A percentile compares a stretch with the other conserved stretches of the same genome.
phyloP scores from a whole-genome alignment of 2,329 filamentous ascomycete genomes.

The Monosporascus cannonballus region DNA sequence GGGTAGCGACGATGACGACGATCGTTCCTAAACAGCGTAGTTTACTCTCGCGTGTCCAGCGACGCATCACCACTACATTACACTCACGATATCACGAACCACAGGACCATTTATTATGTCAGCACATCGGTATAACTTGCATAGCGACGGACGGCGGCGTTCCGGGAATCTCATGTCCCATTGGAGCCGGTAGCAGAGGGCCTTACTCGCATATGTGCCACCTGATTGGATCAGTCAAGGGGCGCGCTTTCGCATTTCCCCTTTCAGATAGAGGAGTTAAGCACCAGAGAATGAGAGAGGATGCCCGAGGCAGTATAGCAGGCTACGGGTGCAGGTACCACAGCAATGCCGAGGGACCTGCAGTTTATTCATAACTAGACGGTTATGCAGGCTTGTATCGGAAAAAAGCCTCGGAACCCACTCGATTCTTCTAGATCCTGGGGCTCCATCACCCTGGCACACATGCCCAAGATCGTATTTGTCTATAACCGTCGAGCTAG shows the following conservation, averaged over 20 bases:
- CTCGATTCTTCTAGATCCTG: background rate
- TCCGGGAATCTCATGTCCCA: constrained; percentile 10
- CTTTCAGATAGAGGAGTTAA: constrained; percentile 7
- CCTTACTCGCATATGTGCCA: constrained; percentile 2
- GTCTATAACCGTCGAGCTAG: background rate
- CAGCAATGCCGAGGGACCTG: background rate
- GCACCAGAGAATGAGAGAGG: background rate
- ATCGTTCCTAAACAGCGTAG: constrained; percentile 19
- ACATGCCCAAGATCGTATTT: background rate
- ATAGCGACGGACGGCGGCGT: constrained; percentile 27
- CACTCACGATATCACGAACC: background rate
- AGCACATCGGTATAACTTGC: constrained; percentile 17
- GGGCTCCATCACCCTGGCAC: background rate
- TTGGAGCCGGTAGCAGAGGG: constrained; percentile 8
- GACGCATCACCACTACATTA: background rate
- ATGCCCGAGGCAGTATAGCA: background rate
- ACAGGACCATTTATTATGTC: constrained; percentile 5
- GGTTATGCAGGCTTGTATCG: background rate
- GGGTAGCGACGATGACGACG: constrained; percentile 46
- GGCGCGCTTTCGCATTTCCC: constrained; percentile 8
- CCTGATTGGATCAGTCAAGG: constrained; percentile 6
- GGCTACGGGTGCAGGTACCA: background rate
- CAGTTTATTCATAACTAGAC: constrained; percentile 4
- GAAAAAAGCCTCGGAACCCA: background rate
- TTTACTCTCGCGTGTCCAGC: background rate